A percentile compares a stretch with the other conserved stretches of the same genome.
Evolutionary conservation across 148 eudicot species (phyloP).

Genomic region (Rheum nobile): DNA sequence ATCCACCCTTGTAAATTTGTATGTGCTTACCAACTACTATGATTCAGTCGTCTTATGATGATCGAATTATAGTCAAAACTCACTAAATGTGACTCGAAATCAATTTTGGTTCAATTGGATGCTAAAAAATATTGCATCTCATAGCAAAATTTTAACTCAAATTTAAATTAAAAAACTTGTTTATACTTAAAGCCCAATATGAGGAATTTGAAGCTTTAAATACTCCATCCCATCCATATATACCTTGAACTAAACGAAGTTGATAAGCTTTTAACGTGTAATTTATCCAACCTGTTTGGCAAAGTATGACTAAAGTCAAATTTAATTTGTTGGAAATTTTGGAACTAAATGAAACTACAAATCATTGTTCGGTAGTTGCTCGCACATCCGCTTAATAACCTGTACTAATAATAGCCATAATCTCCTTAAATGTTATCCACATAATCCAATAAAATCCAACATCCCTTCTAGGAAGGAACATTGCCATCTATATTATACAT

Average conservation of each 20-base stretch:
- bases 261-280: not conserved
- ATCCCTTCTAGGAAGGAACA: not conserved
- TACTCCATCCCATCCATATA: too few relatives aligned
- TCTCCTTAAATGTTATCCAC: not conserved
- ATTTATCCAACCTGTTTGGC: not conserved
- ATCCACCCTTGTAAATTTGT: not conserved
- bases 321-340: not conserved
- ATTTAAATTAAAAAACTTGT: too few relatives aligned
- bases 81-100: not conserved
- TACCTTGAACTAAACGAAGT: too few relatives aligned
- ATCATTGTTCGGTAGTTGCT: not conserved
- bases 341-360: not conserved
- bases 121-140: not conserved
- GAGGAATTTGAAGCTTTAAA: not conserved
- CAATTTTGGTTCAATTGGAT: not conserved
- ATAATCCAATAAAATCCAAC: not conserved
- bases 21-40: constrained; percentile 4
- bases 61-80: not conserved
- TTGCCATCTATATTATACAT: not conserved
- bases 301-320: not conserved
- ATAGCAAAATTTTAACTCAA: too few relatives aligned
- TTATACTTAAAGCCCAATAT: not conserved
- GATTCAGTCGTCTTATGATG: not conserved
- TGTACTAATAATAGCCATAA: not conserved
- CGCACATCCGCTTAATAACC: not conserved